A percentile compares a stretch with the other conserved stretches of the same genome.
These are phyloP conservation scores for Suillus clintonianus DNA, from an alignment of 768 basidiomycete species.

Conservation along the genomic window DNA sequence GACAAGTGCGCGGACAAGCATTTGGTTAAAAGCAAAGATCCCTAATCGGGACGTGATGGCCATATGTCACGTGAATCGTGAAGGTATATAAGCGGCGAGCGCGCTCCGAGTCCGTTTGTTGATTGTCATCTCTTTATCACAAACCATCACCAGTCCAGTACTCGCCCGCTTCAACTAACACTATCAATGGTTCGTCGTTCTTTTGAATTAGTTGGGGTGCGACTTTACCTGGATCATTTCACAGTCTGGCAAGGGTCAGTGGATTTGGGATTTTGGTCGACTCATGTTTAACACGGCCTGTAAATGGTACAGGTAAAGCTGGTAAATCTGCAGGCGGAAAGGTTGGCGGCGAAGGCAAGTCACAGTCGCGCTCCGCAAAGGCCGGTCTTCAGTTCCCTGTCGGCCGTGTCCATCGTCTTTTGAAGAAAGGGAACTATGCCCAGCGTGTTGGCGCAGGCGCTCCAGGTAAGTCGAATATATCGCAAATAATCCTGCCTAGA, in stretches of 20 bases:
- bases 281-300: slow-evolving; percentile 7
- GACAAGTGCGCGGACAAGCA: slow-evolving; percentile 17
- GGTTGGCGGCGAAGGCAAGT: slow-evolving; percentile 49
- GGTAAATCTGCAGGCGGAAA: slow-evolving; percentile 54
- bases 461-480: slow-evolving; percentile 51
- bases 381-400: slow-evolving; percentile 86
- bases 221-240: slow-evolving; percentile 4
- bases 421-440: slow-evolving; percentile 88
- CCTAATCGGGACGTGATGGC: slow-evolving; percentile 18
- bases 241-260: slow-evolving; percentile 35
- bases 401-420: slow-evolving; percentile 88
- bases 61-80: slow-evolving; percentile 35
- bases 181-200: slow-evolving; percentile 26
- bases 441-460: slow-evolving; percentile 90
- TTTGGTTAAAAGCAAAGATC: slow-evolving; percentile 17
- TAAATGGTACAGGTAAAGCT: slow-evolving; percentile 48
- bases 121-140: slow-evolving; percentile 29
- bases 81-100: slow-evolving; percentile 35
- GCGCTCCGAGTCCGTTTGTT: slow-evolving; percentile 28
- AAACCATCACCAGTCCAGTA: slow-evolving; percentile 24
- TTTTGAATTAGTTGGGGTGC: neutral
- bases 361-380: slow-evolving; percentile 72
- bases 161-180: slow-evolving; percentile 11
- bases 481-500: neutral
- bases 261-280: neutral